A percentile compares a stretch with the other conserved stretches of the same genome.
Conservation (phyloP, 495 filamentous ascomycete species). For the Podospora australis region DNA sequence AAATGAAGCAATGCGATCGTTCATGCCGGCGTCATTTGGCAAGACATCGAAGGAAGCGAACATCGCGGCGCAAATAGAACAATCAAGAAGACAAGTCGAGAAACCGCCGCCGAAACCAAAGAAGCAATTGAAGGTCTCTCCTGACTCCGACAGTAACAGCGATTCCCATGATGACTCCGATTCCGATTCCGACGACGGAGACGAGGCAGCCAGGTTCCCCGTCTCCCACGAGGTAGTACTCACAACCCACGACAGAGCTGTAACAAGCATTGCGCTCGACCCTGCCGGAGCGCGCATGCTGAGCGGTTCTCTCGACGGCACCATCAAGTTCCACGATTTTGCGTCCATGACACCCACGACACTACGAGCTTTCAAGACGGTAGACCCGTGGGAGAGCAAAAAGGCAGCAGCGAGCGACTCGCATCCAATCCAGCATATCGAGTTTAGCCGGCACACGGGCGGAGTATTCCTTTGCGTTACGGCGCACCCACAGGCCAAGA, state of each 20-base stretch:
- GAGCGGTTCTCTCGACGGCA: conserved; percentile 85
- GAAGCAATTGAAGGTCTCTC: conserved; percentile 25
- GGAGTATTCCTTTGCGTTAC: conserved; percentile 78
- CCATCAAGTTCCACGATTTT: conserved; percentile 89
- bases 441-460: conserved; percentile 79
- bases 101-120: conserved; percentile 19
- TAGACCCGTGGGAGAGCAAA: conserved; percentile 80
- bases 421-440: conserved; percentile 76
- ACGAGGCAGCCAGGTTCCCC: conserved; percentile 85
- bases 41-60: conserved; percentile 69
- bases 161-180: conserved; percentile 45
- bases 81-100: conserved; percentile 55
- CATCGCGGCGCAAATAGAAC: conserved; percentile 71
- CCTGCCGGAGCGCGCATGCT: conserved; percentile 77
- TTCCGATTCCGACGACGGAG: conserved; percentile 53
- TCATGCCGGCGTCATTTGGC: conserved; percentile 79
- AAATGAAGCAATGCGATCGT: conserved; percentile 76
- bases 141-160: conserved; percentile 37
- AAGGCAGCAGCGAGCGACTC: conserved; percentile 64
- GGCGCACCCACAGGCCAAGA: conserved; percentile 80
- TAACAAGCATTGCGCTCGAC: conserved; percentile 79
- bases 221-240: conserved; percentile 88
- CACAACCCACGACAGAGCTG: conserved; percentile 83
- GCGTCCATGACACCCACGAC: conserved; percentile 92
- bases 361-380: conserved; percentile 81